Evolutionary conservation across 2,329 filamentous ascomycete species (phyloP), one percentile per base, ranked within the genome.

Genomic region (Amylocarpus encephaloides): DNA sequence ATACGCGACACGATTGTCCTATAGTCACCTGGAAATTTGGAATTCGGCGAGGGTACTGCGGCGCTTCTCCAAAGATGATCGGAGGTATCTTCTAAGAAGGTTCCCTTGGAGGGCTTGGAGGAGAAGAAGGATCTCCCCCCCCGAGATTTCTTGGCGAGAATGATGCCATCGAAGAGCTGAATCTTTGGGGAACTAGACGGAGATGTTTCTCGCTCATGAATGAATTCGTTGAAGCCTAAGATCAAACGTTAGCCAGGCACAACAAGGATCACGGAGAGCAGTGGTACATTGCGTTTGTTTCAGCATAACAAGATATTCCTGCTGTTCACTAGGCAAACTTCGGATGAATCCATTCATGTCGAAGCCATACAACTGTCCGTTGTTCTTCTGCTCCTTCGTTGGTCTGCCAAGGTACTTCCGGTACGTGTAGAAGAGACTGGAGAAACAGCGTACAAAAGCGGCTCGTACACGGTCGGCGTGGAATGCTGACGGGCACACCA

Each of bases 111-210:
- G 9, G 57, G 53, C 46, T 63, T 64, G 2, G 35, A 47, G 0
- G 58, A 56, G 49, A 66, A 77, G 5, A 79, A 82, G 9, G 79
- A 80, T 9, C 82, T 73, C 9, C 79, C 76, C 34, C 83, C 86
- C 39, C 78, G 72, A 55, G 80, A 79, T 53, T 75, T 75, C 72
- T 93, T 93, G 30, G 86, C 86, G 46, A 92, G 74, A 60, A 93
- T 88, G 61, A 93, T 83, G 66, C 91, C 86, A 66, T 93, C 88
- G 61, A 93, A 93, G 1, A 93, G 76, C 49, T 85, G 85, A 61
- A 92, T 82, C 2, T 75, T 68, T 0, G 86, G 77, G 55, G 86
- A 77, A 6, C 79, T 75, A 0, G 80, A 68, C 2, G 80, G 73
- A 6, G 76, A 79, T 18, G 74, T 81, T 68, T 93, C 88, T 41